phyloP scores from a whole-genome alignment of 1,284 basidiomycete species.

The Puccinia coronata region DNA sequence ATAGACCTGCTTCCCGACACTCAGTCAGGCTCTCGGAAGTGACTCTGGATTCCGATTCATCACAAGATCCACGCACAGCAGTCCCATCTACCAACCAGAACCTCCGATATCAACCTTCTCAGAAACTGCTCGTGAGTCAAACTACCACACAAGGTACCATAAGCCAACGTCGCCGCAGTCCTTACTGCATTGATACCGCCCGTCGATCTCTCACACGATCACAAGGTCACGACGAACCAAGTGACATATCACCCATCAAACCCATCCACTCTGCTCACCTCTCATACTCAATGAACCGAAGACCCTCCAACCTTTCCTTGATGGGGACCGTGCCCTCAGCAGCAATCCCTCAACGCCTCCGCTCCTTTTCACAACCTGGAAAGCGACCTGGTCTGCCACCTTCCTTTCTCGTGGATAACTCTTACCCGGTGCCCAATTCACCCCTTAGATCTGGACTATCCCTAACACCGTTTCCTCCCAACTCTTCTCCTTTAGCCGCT shows the following conservation, averaged over 20 bases:
- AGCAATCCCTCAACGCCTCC: conserved; percentile 23
- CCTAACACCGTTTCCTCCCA: neutral
- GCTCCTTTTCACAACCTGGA: conserved; percentile 43
- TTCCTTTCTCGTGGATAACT: neutral
- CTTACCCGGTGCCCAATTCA: conserved; percentile 6
- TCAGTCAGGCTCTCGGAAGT: neutral
- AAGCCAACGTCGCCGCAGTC: conserved; percentile 23
- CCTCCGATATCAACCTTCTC: neutral
- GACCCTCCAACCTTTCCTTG: conserved; percentile 24
- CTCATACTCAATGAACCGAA: conserved; percentile 1
- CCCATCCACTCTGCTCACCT: conserved; percentile 9
- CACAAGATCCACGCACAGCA: neutral
- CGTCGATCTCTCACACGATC: conserved; percentile 1
- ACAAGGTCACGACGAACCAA: neutral
- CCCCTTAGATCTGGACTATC: neutral
- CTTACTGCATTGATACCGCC: conserved; percentile 2
- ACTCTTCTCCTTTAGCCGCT: neutral
- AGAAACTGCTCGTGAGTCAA: conserved; percentile 19
- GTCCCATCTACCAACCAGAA: neutral
- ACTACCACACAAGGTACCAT: conserved; percentile 33
- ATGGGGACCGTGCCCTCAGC: neutral
- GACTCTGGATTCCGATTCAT: neutral
- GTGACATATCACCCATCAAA: neutral
- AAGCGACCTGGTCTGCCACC: conserved; percentile 23
- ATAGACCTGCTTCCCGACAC: conserved; percentile 17